These are phyloP conservation scores for Daldinia loculata DNA, from an alignment of 495 filamentous ascomycete genomes.

Conservation along the genomic window DNA sequence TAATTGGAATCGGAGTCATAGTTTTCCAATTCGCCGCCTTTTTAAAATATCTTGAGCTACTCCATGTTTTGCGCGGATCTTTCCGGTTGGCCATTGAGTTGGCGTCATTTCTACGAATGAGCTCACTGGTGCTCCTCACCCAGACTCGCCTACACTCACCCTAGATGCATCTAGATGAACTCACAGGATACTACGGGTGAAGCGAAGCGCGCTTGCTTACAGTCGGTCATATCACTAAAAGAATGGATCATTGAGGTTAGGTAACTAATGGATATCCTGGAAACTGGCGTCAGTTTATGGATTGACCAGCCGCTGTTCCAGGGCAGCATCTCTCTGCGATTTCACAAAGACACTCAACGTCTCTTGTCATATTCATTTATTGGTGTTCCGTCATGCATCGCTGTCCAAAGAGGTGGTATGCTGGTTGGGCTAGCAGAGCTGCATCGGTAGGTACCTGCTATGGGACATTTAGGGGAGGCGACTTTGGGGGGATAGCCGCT, in stretches of 20 bases:
- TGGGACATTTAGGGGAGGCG: slow-evolving; percentile 27
- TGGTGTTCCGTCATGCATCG: slow-evolving; percentile 43
- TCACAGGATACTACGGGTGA: slow-evolving; percentile 12
- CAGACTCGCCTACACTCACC: background rate
- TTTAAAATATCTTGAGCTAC: slow-evolving; percentile 25
- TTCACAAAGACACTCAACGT: slow-evolving; percentile 22
- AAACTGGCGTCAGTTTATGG: slow-evolving; percentile 38
- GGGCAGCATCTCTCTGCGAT: slow-evolving; percentile 32
- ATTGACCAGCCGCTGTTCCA: slow-evolving; percentile 36
- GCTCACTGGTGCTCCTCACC: slow-evolving; percentile 18
- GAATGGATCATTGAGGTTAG: slow-evolving; percentile 30
- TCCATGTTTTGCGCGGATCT: slow-evolving; percentile 32
- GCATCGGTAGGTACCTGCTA: slow-evolving; percentile 29
- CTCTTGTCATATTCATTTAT: slow-evolving; percentile 39
- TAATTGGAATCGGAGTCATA: slow-evolving; percentile 40
- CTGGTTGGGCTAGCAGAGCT: slow-evolving; percentile 34
- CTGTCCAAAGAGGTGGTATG: slow-evolving; percentile 37
- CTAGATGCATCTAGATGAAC: background rate
- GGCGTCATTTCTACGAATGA: slow-evolving; percentile 30
- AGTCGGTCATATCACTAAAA: slow-evolving; percentile 20
- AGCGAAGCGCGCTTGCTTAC: slow-evolving; percentile 22
- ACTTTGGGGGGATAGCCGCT: background rate
- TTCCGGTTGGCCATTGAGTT: slow-evolving; percentile 28
- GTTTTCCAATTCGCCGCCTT: slow-evolving; percentile 38
- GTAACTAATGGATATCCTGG: slow-evolving; percentile 28